These are phyloP conservation scores for Candida labiduridarum DNA, from an alignment of 1,139 yeast genomes.

Conservation along the genomic window DNA sequence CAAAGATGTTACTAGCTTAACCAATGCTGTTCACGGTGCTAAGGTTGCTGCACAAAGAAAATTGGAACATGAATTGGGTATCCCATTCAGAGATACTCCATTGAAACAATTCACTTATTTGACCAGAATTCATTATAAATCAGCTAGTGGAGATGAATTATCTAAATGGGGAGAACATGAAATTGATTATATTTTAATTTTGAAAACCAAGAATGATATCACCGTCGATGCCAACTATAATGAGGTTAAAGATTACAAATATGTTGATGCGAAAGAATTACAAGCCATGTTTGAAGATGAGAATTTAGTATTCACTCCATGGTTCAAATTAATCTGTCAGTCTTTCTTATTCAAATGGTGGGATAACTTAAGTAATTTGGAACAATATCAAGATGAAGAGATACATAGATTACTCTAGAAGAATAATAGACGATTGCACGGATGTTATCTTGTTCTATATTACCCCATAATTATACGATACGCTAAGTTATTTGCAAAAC, in stretches of 20 bases:
- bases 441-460: background rate
- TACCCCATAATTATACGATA: background rate
- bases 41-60: slow-evolving; percentile 91
- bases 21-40: slow-evolving; percentile 69
- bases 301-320: slow-evolving; percentile 79
- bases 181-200: slow-evolving; percentile 88
- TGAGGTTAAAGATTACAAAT: slow-evolving; percentile 82
- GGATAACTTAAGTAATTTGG: slow-evolving; percentile 65
- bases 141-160: slow-evolving; percentile 66
- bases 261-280: slow-evolving; percentile 70
- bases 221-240: slow-evolving; percentile 61
- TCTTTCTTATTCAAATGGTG: slow-evolving; percentile 93
- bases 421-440: background rate
- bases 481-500: background rate
- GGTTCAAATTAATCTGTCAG: slow-evolving; percentile 96
- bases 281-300: slow-evolving; percentile 74
- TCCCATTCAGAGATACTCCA: slow-evolving; percentile 63
- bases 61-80: slow-evolving; percentile 90
- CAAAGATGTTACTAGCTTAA: slow-evolving; percentile 43
- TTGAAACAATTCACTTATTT: slow-evolving; percentile 72
- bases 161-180: slow-evolving; percentile 98
- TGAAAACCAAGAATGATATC: slow-evolving; percentile 60
- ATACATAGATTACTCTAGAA: slow-evolving; percentile 42
- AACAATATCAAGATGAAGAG: slow-evolving; percentile 44
- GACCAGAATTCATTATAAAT: slow-evolving; percentile 93